Evolutionary conservation across 306 rosid genomes (phyloP), one percentile per base, ranked within the genome.

Genomic region (Rosa persica): DNA sequence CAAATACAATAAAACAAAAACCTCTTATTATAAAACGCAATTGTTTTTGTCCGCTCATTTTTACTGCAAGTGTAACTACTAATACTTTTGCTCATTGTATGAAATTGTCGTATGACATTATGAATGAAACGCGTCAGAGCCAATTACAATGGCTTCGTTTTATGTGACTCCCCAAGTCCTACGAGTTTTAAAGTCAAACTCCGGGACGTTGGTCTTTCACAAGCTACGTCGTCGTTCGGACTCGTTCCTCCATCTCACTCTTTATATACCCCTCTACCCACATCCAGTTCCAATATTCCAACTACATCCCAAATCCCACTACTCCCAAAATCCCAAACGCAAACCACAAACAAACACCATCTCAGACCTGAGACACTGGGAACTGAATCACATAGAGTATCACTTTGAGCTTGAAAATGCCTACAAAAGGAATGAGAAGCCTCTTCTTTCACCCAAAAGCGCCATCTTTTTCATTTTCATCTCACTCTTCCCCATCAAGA

Each of bases 351-450:
- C 70, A 74, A 62, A 44, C 54, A 49, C 44, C 47, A 49, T 9
- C 22, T 12, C n/a, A 11, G 19, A 62, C 16, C 39, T 61, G 7
- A 61, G 7, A 64, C 34, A 12, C 40, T 61, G 39, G 27, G 67
- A 61, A 6, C 22, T 64, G 9, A 12, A 62, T 62, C 38, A 62
- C 6, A 5, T 25, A 11, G 2, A 6, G 39, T 12, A 11, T 61
- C n/a, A 34, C 13, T 3, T 47, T 22, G 17, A 34, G 42, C 23
- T 15, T 20, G 8, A 43, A 40, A 43, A 88, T 88, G 92, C 89
- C 92, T 54, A 47, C 73, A 54, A 89, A 86, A 61, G 87, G 80
- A 78, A 88, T 90, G 97, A 89, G 84, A 81, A 85, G 79, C 46
- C 39, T 88, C 54, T 88, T 78, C 77, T 85, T 86, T 51, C 72